Evolutionary conservation across 2,329 filamentous ascomycete species (phyloP).

Genomic region (Claviceps purpurea): DNA sequence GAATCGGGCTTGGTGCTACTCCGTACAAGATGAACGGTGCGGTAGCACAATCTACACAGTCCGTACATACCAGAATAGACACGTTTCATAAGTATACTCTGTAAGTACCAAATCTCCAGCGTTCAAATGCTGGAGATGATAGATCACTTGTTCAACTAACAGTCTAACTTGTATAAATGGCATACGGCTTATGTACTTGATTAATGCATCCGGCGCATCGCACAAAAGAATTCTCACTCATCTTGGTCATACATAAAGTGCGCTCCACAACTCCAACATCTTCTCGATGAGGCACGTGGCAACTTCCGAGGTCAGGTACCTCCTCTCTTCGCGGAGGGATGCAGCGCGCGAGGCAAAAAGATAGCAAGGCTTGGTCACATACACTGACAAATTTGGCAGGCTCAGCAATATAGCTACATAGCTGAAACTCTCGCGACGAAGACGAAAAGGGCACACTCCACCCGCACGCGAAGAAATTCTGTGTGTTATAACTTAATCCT

Average conservation of each 20-base stretch:
- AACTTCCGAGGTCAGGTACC: not conserved
- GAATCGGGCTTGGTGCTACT: no score
- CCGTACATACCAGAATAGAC: no score
- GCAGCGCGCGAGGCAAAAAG: not conserved
- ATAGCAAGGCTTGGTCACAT: not conserved
- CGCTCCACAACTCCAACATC: not conserved
- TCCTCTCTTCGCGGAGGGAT: not conserved
- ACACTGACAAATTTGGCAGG: not conserved
- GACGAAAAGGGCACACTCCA: not conserved
- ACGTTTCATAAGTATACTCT: no score
- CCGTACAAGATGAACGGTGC: no score
- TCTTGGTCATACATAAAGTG: not conserved
- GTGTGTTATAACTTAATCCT: not conserved
- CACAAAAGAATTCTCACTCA: not conserved
- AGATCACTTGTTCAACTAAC: no score
- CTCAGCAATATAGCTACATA: no score
- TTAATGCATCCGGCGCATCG: not conserved
- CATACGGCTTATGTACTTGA: not conserved
- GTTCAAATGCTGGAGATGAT: no score
- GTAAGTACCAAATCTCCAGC: no score
- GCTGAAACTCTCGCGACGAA: not conserved
- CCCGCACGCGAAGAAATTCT: no score
- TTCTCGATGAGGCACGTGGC: not conserved
- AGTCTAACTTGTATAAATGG: no score
- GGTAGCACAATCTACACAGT: no score